A percentile compares a stretch with the other conserved stretches of the same genome.
These are phyloP conservation scores for Hypholoma fasciculare DNA, from an alignment of 768 basidiomycete species.

Conservation along the genomic window DNA sequence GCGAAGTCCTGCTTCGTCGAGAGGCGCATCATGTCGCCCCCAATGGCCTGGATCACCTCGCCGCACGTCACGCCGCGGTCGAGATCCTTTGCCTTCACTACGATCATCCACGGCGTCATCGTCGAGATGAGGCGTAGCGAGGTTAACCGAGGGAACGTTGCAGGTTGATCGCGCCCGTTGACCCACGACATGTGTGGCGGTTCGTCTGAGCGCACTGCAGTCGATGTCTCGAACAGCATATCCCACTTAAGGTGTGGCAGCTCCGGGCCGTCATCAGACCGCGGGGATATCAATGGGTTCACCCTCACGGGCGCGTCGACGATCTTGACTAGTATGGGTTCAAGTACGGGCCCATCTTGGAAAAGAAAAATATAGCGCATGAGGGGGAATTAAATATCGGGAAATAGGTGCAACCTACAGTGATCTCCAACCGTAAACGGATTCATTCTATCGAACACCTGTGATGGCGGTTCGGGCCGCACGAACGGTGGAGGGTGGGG, in stretches of 20 bases:
- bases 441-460: background rate
- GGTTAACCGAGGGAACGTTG: conserved; percentile 61
- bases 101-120: conserved; percentile 72
- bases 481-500: too few species aligned
- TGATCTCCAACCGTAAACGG: background rate
- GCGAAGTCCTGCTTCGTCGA: conserved; percentile 56
- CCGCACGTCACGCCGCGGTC: conserved; percentile 69
- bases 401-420: background rate
- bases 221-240: conserved; percentile 64
- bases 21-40: conserved; percentile 48
- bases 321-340: conserved; percentile 53
- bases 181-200: conserved; percentile 62
- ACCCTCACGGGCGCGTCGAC: conserved; percentile 48
- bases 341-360: conserved; percentile 70
- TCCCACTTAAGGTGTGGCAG: conserved; percentile 66
- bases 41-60: conserved; percentile 61
- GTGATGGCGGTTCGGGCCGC: background rate
- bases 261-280: conserved; percentile 37
- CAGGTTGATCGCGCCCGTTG: conserved; percentile 63
- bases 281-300: conserved; percentile 63
- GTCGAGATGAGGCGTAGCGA: conserved; percentile 55
- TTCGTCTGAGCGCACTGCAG: conserved; percentile 63
- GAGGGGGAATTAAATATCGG: background rate
- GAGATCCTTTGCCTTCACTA: conserved; percentile 56
- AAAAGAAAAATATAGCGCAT: background rate